Evolutionary conservation across 2,329 filamentous ascomycete genomes (phyloP), one percentile per base, ranked within the genome.

Genomic region (Clonostachys solani): DNA sequence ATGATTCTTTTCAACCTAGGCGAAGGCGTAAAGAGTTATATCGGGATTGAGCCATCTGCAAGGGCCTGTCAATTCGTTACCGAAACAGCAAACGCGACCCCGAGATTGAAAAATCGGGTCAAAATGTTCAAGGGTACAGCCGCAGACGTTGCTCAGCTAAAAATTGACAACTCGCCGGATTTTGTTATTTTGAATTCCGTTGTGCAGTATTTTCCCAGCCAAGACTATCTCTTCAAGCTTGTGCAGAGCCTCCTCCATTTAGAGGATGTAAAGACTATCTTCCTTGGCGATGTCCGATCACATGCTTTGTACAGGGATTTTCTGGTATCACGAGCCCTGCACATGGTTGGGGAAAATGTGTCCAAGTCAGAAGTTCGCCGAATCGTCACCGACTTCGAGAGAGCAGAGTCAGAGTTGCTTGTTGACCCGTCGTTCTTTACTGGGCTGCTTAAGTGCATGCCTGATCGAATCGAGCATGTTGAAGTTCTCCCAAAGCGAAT

Each of bases 1-100:
- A 65, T 63, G 61, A 57, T 63, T 8, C 48, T 65, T 1, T 63
- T 65, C 49, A 63, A 61, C 17, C 43, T 64, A 13, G 2, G 47
- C 7, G 34, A 29, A 2, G 40, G 45, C 0, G 6, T 64, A 17
- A 15, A 53, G 3, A 56, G 44, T 13, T 64, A 64, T 15, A 17
- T 58, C 8, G 62, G 61, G 1, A 45, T 64, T 12, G 62, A 65
- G 1, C 59, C 58, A 1, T 56, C 60, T 4, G 7, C 37, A 3
- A 43, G 33, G 8, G 61, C 58, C 0, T 53, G 51, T 1, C 43
- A 49, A 0, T 64, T 61, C 16, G 49, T 60, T 12, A 51, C 29
- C 12, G 46, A 43, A 3, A 45, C 48, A 3, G 47, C 48, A 13
- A 48, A 50, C 5, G 51, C 55, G 0, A 47, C 52, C 4, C 54